phyloP scores from a whole-genome alignment of 768 basidiomycete genomes.

The Suillus americanus region DNA sequence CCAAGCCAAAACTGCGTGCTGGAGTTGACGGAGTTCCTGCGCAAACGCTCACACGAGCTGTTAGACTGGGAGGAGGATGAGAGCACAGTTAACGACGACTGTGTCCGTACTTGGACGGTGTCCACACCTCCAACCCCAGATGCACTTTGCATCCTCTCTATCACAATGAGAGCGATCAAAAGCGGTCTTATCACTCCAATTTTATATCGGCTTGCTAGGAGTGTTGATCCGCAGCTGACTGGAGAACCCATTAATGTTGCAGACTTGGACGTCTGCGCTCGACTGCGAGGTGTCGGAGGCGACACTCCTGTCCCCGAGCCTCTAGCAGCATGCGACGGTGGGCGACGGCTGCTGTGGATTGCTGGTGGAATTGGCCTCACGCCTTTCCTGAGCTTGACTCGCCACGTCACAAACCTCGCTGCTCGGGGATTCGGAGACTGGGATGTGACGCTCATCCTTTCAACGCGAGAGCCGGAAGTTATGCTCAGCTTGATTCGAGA shows the following conservation, averaged over 20 bases:
- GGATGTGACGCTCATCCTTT: slow-evolving; percentile 49
- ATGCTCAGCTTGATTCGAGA: slow-evolving; percentile 42
- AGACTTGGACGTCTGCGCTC: slow-evolving; percentile 39
- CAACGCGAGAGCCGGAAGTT: slow-evolving; percentile 55
- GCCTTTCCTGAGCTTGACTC: slow-evolving; percentile 58
- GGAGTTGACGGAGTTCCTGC: slow-evolving; percentile 52
- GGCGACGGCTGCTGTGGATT: slow-evolving; percentile 48
- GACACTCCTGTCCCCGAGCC: slow-evolving; percentile 36
- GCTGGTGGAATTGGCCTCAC: slow-evolving; percentile 68
- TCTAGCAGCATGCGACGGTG: slow-evolving; percentile 23
- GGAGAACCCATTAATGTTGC: slow-evolving; percentile 16
- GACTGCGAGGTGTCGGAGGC: slow-evolving; percentile 54
- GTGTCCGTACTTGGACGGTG: slow-evolving; percentile 65
- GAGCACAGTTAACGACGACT: slow-evolving; percentile 54
- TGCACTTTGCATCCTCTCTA: slow-evolving; percentile 28
- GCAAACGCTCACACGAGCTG: slow-evolving; percentile 46
- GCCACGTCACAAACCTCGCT: slow-evolving; percentile 16
- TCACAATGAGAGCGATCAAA: slow-evolving; percentile 57
- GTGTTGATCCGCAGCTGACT: slow-evolving; percentile 10
- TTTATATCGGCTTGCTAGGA: slow-evolving; percentile 44
- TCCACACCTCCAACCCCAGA: slow-evolving; percentile 31
- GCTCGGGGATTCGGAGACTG: slow-evolving; percentile 20
- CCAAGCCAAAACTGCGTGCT: slow-evolving; percentile 56
- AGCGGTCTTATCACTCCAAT: slow-evolving; percentile 56
- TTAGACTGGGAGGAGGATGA: slow-evolving; percentile 44